phyloP scores from a whole-genome alignment of 495 filamentous ascomycete genomes.

The Penicillium bialowiezense region DNA sequence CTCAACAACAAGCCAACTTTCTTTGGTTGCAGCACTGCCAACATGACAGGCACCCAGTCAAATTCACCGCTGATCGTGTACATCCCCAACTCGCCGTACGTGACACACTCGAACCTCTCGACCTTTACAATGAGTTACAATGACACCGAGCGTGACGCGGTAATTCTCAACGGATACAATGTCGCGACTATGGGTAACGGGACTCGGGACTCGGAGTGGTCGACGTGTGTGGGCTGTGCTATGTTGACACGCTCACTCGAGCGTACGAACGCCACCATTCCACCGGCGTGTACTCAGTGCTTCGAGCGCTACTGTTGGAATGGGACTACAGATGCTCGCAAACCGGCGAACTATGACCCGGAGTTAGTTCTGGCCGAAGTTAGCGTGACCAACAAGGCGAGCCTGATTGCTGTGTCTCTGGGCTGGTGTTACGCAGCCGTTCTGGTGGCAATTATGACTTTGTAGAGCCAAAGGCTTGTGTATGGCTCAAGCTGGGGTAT shows the following conservation, averaged over 20 bases:
- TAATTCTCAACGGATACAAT: constrained; percentile 75
- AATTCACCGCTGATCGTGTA: constrained; percentile 70
- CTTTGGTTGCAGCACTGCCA: constrained; percentile 79
- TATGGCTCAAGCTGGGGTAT: too few relatives aligned
- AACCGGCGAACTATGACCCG: constrained; percentile 10
- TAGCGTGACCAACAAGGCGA: too few relatives aligned
- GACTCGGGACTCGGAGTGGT: constrained; percentile 64
- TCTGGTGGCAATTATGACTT: too few relatives aligned
- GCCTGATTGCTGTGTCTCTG: too few relatives aligned
- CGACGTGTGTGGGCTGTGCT: constrained; percentile 73
- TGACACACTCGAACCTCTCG: constrained; percentile 69
- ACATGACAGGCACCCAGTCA: constrained; percentile 32
- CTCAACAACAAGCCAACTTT: constrained; percentile 83
- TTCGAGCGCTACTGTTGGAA: constrained; percentile 81
- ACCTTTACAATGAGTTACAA: constrained; percentile 55
- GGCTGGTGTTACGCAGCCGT: too few relatives aligned
- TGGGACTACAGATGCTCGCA: constrained; percentile 52
- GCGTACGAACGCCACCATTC: constrained; percentile 54
- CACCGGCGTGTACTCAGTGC: constrained; percentile 61
- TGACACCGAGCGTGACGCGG: constrained; percentile 57
- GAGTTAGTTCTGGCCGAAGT: not conserved
- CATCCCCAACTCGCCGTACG: constrained; percentile 77
- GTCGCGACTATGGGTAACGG: constrained; percentile 71
- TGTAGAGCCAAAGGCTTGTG: too few relatives aligned
- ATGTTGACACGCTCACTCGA: constrained; percentile 63